Base-by-base conservation (phyloP, 1,139 yeast genomes). In the Debaryomyces sp. region DNA sequence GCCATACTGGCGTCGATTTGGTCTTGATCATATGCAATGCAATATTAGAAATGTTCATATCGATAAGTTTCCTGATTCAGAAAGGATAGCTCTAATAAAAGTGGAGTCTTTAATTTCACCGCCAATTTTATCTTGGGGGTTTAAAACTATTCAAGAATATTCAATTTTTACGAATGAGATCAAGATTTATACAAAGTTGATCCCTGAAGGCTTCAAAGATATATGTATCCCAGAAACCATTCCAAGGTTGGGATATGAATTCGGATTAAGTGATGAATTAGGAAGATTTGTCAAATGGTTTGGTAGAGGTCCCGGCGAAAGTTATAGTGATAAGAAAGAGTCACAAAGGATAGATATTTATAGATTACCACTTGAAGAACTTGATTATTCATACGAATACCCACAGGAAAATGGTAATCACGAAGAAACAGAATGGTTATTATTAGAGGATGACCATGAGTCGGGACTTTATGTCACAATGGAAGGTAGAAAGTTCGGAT, bases 391-490 rank as follows among this genome's bases (percentile, higher is more conserved):
- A 24, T 69, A 68, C 45, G 73, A 70, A 17, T 67, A 58, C 24
- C 74, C 74, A 2, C 74, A 69, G 52, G 74, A 68, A 36, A 66
- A 66, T 48, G 73, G 73, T 6, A 69, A 69, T 52, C 64, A 67
- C 36, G 57, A 58, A 35, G 70, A 63, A 41, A 66, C 69, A 9
- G 53, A 61, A 13, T 67, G 71, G 71, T 57, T 64, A 8, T 34
- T 34, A 39, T n/a, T 49, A 41, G 48, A 49, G 44, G 35, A 33
- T 26, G 48, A 27, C 12, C 17, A 44, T 10, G 21, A 42, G 12
- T 21, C 29, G 5, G 51, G 48, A 5, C 43, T 42, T 9, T 48
- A 48, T 12, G 37, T 50, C 6, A 22, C 36, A 13, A 27, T 40
- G 43, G 38, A 44, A 21, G 41, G 45, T n/a, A 40, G 34, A n/a